Evolutionary conservation across 2,329 filamentous ascomycete species (phyloP).

Genomic region (Aschersonia sp.): DNA sequence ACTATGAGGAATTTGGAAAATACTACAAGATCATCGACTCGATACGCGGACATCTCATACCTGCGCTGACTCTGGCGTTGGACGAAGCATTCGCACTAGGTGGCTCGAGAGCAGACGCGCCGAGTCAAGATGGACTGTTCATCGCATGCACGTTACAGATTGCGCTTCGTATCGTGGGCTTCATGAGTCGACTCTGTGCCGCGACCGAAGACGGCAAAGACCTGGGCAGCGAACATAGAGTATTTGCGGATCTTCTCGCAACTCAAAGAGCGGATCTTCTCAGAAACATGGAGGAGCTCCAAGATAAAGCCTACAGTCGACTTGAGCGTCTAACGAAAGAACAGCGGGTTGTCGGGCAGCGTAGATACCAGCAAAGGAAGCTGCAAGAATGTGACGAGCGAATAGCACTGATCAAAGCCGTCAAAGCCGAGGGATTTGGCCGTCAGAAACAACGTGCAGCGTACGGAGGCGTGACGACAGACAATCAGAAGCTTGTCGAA

Average conservation of each 20-base stretch:
- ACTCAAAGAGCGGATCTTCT: neutral
- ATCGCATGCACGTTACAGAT: slow-evolving; percentile 5
- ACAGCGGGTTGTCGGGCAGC: neutral
- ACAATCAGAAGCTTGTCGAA: too few species aligned
- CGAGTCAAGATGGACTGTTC: slow-evolving; percentile 1
- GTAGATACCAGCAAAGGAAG: neutral
- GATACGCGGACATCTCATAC: slow-evolving; percentile 10
- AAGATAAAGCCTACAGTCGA: neutral
- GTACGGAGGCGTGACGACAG: too few species aligned
- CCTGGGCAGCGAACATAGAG: neutral
- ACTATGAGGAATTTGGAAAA: neutral
- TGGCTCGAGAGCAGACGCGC: slow-evolving; percentile 2
- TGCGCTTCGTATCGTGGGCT: slow-evolving; percentile 1
- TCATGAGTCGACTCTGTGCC: slow-evolving; percentile 1
- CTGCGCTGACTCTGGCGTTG: slow-evolving; percentile 11
- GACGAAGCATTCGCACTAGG: slow-evolving; percentile 8
- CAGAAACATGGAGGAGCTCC: neutral
- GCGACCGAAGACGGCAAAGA: neutral
- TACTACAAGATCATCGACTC: slow-evolving; percentile 3
- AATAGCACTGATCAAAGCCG: neutral
- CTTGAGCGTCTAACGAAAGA: neutral
- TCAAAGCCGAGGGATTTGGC: too few species aligned
- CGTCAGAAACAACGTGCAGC: too few species aligned
- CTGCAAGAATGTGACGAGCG: slow-evolving; percentile 1
- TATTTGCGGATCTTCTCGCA: neutral